Evolutionary conservation across 192 early-diverging fungal species (phyloP).

Genomic region (Dissophora globulifera): DNA sequence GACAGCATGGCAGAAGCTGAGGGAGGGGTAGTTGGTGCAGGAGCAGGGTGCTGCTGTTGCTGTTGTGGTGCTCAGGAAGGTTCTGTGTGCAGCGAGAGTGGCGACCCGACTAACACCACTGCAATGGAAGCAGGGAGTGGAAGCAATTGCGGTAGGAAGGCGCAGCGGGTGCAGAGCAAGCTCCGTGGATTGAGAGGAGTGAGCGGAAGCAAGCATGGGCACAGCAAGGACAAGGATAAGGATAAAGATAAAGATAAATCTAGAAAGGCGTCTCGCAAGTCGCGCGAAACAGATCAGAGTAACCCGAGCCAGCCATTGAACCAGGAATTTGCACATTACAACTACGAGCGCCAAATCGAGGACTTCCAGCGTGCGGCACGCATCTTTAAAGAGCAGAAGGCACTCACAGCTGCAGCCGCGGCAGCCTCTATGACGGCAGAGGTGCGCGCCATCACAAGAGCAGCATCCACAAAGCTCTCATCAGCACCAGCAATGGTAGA

Average conservation of each 20-base stretch:
- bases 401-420: conserved; percentile 23
- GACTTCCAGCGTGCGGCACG: conserved; percentile 42
- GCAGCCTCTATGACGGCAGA: conserved; percentile 26
- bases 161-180: conserved; percentile 14
- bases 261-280: background rate
- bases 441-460: conserved; percentile 16
- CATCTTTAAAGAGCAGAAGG: conserved; percentile 46
- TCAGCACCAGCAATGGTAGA: conserved; percentile 21
- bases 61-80: background rate
- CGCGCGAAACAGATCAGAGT: conserved; percentile 24
- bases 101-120: background rate
- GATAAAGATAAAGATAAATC: background rate
- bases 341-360: conserved; percentile 49
- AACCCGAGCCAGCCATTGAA: conserved; percentile 22
- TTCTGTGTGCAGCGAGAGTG: background rate
- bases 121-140: background rate
- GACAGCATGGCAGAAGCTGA: conserved; percentile 3
- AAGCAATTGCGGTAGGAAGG: conserved; percentile 2
- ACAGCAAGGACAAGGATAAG: no score
- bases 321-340: conserved; percentile 44
- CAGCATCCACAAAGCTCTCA: no score
- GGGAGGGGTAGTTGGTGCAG: background rate
- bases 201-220: conserved; percentile 9
- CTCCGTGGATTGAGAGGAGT: conserved; percentile 16
- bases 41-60: conserved; percentile 9